These are phyloP conservation scores for Penicillium tannophilum DNA, from an alignment of 495 filamentous ascomycete genomes.

Conservation along the genomic window DNA sequence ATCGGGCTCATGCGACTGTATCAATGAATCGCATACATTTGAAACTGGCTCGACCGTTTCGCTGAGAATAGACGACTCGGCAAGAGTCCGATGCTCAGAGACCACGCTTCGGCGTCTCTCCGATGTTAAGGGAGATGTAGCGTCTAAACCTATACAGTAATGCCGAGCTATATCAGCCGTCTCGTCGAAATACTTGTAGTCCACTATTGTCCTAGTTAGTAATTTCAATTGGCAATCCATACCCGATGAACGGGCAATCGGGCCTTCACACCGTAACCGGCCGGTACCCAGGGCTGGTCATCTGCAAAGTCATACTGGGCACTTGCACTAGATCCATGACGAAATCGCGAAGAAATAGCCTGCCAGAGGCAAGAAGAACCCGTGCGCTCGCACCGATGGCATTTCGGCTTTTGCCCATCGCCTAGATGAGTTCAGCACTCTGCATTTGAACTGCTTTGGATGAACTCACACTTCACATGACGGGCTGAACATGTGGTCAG, in stretches of 20 bases:
- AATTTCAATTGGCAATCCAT: constrained; percentile 12
- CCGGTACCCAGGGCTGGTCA: constrained; percentile 26
- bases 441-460: background rate
- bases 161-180: constrained; percentile 23
- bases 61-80: constrained; percentile 9
- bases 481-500: constrained; percentile 12
- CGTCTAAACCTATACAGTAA: constrained; percentile 14
- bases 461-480: constrained; percentile 25
- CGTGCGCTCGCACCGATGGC: constrained; percentile 21
- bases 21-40: constrained; percentile 12
- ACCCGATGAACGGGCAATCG: background rate
- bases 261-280: constrained; percentile 13
- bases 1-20: constrained; percentile 10
- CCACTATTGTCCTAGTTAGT: constrained; percentile 11
- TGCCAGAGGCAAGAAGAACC: constrained; percentile 25
- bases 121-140: constrained; percentile 4
- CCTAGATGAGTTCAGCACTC: constrained; percentile 8
- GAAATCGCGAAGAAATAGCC: constrained; percentile 17
- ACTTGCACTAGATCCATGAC: constrained; percentile 29
- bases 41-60: constrained; percentile 6
- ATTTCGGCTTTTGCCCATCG: constrained; percentile 24
- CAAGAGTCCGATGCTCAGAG: constrained; percentile 7
- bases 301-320: constrained; percentile 25
- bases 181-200: constrained; percentile 27
- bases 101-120: constrained; percentile 10